phyloP scores from a whole-genome alignment of 768 basidiomycete genomes.

The Dioszegia crocea region DNA sequence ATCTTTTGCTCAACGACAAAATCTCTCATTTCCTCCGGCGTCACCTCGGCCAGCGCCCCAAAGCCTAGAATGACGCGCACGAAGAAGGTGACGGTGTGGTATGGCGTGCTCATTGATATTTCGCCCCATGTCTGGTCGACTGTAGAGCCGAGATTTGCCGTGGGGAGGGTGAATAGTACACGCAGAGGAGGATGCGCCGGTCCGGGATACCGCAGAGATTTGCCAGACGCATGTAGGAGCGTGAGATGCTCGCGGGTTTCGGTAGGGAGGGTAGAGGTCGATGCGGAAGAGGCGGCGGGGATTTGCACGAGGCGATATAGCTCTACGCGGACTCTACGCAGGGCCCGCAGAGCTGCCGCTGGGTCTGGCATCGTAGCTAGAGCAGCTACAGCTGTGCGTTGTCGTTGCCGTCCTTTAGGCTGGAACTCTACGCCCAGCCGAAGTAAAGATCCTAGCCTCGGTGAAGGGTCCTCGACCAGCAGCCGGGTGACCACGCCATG shows the following conservation, averaged over 20 bases:
- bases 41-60: slow-evolving; percentile 20
- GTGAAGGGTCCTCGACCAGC: slow-evolving; percentile 25
- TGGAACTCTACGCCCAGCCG: slow-evolving; percentile 42
- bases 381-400: slow-evolving; percentile 31
- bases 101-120: slow-evolving; percentile 73
- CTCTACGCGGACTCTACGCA: slow-evolving; percentile 44
- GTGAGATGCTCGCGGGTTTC: slow-evolving; percentile 25
- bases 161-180: slow-evolving; percentile 69
- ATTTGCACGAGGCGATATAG: slow-evolving; percentile 33
- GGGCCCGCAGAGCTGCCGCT: slow-evolving; percentile 24
- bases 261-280: too few relatives aligned
- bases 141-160: slow-evolving; percentile 49
- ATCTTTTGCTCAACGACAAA: slow-evolving; percentile 26
- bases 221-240: slow-evolving; percentile 78
- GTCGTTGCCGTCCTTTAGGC: slow-evolving; percentile 13
- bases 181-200: slow-evolving; percentile 58
- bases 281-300: background rate
- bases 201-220: slow-evolving; percentile 82
- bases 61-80: slow-evolving; percentile 72
- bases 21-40: slow-evolving; percentile 10
- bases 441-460: slow-evolving; percentile 32
- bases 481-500: slow-evolving; percentile 29
- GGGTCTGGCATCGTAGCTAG: slow-evolving; percentile 27
- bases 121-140: slow-evolving; percentile 61
- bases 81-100: slow-evolving; percentile 76